Percentiles rank a stretch among this genome's conserved stretches.
Conservation (phyloP, 176 grass and related monocot genomes). For the Aegilops speltoides region DNA sequence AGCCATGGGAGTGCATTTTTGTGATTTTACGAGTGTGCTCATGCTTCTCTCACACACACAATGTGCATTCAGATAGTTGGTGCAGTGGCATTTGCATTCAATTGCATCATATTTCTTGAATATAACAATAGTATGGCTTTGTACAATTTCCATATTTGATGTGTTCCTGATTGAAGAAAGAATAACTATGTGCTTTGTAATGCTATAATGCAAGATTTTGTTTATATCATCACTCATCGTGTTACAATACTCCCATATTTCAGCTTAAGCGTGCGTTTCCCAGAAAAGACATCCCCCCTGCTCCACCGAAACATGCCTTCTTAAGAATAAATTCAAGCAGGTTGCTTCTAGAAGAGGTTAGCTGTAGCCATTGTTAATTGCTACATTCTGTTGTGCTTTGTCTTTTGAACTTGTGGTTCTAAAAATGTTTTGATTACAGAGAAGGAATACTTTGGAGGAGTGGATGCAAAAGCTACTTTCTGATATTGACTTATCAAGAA, state of each 20-base stretch:
- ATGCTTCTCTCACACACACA: background rate
- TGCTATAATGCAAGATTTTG: background rate
- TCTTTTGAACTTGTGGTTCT: slow-evolving; percentile 23
- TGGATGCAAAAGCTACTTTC: slow-evolving; percentile 97
- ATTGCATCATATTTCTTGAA: background rate
- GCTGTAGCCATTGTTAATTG: background rate
- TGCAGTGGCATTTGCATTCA: background rate
- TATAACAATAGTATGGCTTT: background rate
- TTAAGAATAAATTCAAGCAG: slow-evolving; percentile 92
- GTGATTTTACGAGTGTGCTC: background rate
- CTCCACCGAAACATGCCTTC: slow-evolving; percentile 89
- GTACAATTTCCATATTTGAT: slow-evolving; percentile 2
- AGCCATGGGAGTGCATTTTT: background rate
- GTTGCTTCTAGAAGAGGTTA: slow-evolving; percentile 94
- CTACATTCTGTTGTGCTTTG: slow-evolving; percentile 20
- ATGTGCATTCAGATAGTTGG: background rate
- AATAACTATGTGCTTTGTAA: background rate
- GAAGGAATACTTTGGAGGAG: slow-evolving; percentile 84
- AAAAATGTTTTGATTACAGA: slow-evolving; percentile 51
- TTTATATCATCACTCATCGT: slow-evolving; percentile 20
- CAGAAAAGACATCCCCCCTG: slow-evolving; percentile 60
- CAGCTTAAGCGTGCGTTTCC: slow-evolving; percentile 87
- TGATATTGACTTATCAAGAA: slow-evolving; percentile 95
- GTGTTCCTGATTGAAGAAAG: background rate
- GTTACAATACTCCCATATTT: slow-evolving; percentile 18